A percentile compares a stretch with the other conserved stretches of the same genome.
Evolutionary conservation across 129 eudicot genomes (phyloP).

Genomic region (Arctium lappa): DNA sequence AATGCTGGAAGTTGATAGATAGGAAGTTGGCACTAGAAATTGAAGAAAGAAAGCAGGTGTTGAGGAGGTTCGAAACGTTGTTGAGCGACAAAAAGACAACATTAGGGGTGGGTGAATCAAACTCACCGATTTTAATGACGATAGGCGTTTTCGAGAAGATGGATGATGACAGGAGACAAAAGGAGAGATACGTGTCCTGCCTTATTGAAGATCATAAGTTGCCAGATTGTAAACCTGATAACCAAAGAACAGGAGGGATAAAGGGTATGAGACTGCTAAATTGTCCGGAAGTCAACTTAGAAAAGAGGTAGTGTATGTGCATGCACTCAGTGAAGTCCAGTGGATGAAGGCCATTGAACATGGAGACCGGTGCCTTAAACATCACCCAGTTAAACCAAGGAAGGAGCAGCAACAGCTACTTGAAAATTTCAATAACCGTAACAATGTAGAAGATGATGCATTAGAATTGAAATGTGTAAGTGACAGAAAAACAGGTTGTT

Average conservation of each 20-base stretch:
- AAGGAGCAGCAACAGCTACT: conserved; percentile 18
- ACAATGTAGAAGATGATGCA: conserved; percentile 25
- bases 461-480: conserved; percentile 43
- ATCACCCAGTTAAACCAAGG: neutral
- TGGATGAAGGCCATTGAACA: too few relatives aligned
- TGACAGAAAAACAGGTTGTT: conserved; percentile 38
- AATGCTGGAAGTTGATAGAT: too few relatives aligned
- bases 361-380: too few relatives aligned
- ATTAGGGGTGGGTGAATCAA: too few relatives aligned
- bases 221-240: conserved; percentile 71
- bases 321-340: too few relatives aligned
- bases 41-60: too few relatives aligned
- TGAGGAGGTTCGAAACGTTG: too few relatives aligned
- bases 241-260: conserved; percentile 52
- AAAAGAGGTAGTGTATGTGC: neutral
- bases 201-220: conserved; percentile 93
- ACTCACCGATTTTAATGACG: too few relatives aligned
- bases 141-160: conserved; percentile 55
- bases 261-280: conserved; percentile 63
- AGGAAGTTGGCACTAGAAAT: too few relatives aligned
- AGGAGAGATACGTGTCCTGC: conserved; percentile 78
- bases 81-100: too few relatives aligned
- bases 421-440: conserved; percentile 10
- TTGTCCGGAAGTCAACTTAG: conserved; percentile 75
- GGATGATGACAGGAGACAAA: conserved; percentile 85